These are phyloP conservation scores for Colletotrichum shisoi DNA, from an alignment of 2,329 filamentous ascomycete species.

Conservation along the genomic window DNA sequence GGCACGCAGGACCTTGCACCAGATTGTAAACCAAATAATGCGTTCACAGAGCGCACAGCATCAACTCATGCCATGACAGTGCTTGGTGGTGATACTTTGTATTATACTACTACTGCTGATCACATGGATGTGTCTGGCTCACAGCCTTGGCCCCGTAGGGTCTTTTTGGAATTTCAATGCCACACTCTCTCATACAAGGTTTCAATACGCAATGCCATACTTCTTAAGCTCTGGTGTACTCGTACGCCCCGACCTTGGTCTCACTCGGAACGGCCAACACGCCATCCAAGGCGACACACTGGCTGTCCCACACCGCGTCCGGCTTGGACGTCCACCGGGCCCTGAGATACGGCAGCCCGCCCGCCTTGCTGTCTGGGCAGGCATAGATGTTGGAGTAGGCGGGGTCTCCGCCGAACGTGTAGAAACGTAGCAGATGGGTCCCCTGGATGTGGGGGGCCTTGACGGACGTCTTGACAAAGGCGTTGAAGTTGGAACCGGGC, in stretches of 20 bases:
- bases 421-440: not conserved
- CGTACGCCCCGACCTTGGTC: constrained; percentile 49
- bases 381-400: constrained; percentile 30
- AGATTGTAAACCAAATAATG: constrained; percentile 7
- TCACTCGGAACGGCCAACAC: constrained; percentile 45
- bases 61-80: not conserved
- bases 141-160: accelerated
- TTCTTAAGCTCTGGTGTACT: constrained; percentile 48
- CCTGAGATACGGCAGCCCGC: not conserved
- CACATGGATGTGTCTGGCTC: no score
- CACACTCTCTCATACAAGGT: not conserved
- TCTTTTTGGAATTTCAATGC: not conserved
- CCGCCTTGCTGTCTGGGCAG: not conserved
- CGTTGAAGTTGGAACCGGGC: constrained; percentile 57
- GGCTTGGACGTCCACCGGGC: constrained; percentile 10
- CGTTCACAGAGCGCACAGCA: no score
- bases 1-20: not conserved
- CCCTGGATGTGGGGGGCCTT: constrained; percentile 34
- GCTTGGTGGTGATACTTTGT: not conserved
- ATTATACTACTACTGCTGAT: not conserved
- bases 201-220: not conserved
- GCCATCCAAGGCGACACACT: constrained; percentile 49
- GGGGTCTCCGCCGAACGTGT: constrained; percentile 37
- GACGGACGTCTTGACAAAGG: constrained; percentile 53
- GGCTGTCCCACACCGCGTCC: constrained; percentile 1